A percentile compares a stretch with the other conserved stretches of the same genome.
Conservation (phyloP, 2,329 filamentous ascomycete species). For the Parastagonospora nodorum region DNA sequence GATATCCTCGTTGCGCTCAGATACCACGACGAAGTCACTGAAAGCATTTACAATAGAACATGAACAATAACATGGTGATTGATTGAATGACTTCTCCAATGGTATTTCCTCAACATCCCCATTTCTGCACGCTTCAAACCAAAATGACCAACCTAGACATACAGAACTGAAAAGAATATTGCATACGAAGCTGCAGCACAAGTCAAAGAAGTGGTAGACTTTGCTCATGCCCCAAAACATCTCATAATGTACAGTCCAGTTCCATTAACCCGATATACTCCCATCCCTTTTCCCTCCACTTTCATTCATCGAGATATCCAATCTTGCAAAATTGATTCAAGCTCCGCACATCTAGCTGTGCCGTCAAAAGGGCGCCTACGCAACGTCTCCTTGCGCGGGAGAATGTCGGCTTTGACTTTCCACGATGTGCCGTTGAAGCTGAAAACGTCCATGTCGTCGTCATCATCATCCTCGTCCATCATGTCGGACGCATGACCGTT, state of each 20-base stretch:
- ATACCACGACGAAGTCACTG: too few species aligned
- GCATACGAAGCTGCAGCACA: too few species aligned
- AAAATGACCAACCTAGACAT: too few species aligned
- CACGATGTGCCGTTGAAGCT: constrained; percentile 37
- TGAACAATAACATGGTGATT: too few species aligned
- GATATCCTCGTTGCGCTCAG: neutral
- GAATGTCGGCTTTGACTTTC: constrained; percentile 48
- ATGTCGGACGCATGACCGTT: constrained; percentile 35
- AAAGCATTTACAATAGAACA: too few species aligned
- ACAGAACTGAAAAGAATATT: too few species aligned
- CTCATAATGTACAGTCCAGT: constrained; percentile 10
- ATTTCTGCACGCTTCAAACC: too few species aligned
- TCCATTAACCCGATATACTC: constrained; percentile 1
- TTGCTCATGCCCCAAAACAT: neutral
- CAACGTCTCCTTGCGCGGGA: constrained; percentile 53
- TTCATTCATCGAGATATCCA: constrained; percentile 43
- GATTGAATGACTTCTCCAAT: too few species aligned
- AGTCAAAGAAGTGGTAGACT: too few species aligned
- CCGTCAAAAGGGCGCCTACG: constrained; percentile 53
- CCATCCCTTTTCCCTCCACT: neutral
- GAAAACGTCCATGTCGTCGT: constrained; percentile 41
- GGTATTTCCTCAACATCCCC: too few species aligned
- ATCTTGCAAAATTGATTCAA: constrained; percentile 49
- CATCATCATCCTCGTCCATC: constrained; percentile 33
- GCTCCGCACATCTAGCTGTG: constrained; percentile 50